phyloP scores from a whole-genome alignment of 1,284 basidiomycete species.

The Microbotryum saponariae region DNA sequence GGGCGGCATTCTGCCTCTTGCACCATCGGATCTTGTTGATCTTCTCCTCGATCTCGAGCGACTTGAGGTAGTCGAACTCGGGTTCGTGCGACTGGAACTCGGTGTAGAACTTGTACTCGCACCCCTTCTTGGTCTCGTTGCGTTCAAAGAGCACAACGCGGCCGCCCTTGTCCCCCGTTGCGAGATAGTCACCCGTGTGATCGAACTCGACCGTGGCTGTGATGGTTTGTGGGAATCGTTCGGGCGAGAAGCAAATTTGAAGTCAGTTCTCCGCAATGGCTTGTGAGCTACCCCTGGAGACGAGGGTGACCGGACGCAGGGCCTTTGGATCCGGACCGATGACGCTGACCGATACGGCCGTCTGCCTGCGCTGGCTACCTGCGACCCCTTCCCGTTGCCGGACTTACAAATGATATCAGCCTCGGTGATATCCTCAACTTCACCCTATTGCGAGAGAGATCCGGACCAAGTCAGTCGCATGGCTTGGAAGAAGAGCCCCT shows the following conservation, averaged over 20 bases:
- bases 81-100: slow-evolving; percentile 99
- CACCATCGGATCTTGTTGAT: slow-evolving; percentile 99
- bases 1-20: slow-evolving; percentile 92
- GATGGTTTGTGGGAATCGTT: slow-evolving; percentile 2
- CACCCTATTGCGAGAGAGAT: slow-evolving; percentile 33
- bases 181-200: slow-evolving; percentile 97
- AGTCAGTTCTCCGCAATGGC: neutral
- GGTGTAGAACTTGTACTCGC: slow-evolving; percentile 99
- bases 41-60: slow-evolving; percentile 99
- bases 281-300: neutral
- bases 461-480: neutral
- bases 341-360: too few relatives aligned
- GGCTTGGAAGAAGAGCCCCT: neutral
- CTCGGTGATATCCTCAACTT: slow-evolving; percentile 99
- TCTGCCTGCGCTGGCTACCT: too few relatives aligned
- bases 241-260: neutral
- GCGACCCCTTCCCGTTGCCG: too few relatives aligned
- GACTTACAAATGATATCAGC: slow-evolving; percentile 80
- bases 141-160: slow-evolving; percentile 98
- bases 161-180: slow-evolving; percentile 98
- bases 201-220: slow-evolving; percentile 92
- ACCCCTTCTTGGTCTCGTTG: slow-evolving; percentile 98
- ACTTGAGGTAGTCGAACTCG: slow-evolving; percentile 99
- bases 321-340: too few relatives aligned
- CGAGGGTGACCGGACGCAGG: neutral